Evolutionary conservation across 371 early-diverging fungal species (phyloP).

Genomic region (Entomophthora muscae): DNA sequence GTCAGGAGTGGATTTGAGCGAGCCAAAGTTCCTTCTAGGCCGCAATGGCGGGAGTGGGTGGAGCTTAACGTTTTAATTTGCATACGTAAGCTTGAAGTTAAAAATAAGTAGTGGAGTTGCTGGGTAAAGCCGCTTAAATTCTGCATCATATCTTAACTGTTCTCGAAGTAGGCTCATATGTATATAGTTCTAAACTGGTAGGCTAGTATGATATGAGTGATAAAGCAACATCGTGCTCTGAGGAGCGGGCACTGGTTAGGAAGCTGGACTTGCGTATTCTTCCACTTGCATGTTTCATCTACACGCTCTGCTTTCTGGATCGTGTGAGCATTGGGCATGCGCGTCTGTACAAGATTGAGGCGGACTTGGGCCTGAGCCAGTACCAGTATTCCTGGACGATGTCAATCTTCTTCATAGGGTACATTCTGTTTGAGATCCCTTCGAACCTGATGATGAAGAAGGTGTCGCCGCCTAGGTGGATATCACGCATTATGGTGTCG

Average conservation of each 20-base stretch:
- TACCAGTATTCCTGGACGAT: constrained; percentile 37
- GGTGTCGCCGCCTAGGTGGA: constrained; percentile 7
- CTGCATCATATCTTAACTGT: too few species aligned
- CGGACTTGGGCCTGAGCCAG: constrained; percentile 23
- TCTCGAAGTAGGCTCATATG: too few species aligned
- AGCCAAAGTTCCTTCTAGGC: too few species aligned
- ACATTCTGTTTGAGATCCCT: constrained; percentile 34
- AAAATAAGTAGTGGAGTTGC: too few species aligned
- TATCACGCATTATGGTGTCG: constrained; percentile 23
- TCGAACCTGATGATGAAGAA: constrained; percentile 10
- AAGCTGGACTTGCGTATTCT: constrained; percentile 33
- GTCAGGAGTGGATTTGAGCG: too few species aligned
- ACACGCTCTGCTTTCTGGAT: constrained; percentile 53
- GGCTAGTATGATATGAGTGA: too few species aligned
- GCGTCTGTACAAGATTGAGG: constrained; percentile 18
- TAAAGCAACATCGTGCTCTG: too few species aligned
- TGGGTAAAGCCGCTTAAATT: too few species aligned
- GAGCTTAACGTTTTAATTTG: too few species aligned
- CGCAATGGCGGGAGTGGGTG: too few species aligned
- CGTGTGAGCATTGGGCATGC: constrained; percentile 46
- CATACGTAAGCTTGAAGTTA: too few species aligned
- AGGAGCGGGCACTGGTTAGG: constrained; percentile 19
- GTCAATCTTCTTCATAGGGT: constrained; percentile 52
- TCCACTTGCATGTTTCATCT: constrained; percentile 31
- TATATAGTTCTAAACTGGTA: too few species aligned